A percentile compares a stretch with the other conserved stretches of the same genome.
phyloP scores from a whole-genome alignment of 2,329 filamentous ascomycete genomes.

The Aspergillus luchuensis region DNA sequence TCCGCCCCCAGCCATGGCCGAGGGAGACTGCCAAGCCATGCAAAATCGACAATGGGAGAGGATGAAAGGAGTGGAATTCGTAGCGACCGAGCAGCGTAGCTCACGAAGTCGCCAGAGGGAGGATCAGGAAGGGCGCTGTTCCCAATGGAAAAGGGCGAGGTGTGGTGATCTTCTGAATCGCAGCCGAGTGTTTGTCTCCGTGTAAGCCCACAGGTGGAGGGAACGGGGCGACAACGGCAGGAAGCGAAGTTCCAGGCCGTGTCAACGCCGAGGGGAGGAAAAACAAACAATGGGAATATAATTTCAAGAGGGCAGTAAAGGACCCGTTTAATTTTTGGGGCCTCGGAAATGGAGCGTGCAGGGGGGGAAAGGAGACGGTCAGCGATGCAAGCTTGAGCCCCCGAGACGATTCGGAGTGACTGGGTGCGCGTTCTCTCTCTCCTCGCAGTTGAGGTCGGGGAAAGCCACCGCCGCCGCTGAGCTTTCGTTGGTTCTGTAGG shows the following conservation, averaged over 20 bases:
- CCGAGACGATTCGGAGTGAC: constrained; percentile 13
- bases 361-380: constrained; percentile 11
- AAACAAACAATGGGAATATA: constrained; percentile 13
- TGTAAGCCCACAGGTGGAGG: constrained; percentile 21
- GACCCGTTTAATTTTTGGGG: not conserved
- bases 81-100: constrained; percentile 6
- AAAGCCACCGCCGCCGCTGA: constrained; percentile 22
- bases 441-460: constrained; percentile 20
- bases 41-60: constrained; percentile 22
- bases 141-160: not conserved
- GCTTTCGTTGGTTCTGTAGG: constrained; percentile 24
- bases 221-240: constrained; percentile 25
- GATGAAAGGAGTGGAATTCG: not conserved
- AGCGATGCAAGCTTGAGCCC: constrained; percentile 10
- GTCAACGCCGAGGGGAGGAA: constrained; percentile 21
- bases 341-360: not conserved
- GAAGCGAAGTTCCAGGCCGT: constrained; percentile 27
- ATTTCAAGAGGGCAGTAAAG: constrained; percentile 1
- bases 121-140: constrained; percentile 7
- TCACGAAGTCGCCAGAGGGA: constrained; percentile 7
- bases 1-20: constrained; percentile 61
- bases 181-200: constrained; percentile 19
- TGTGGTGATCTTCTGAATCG: constrained; percentile 9
- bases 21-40: constrained; percentile 73
- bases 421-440: constrained; percentile 25